Percentiles rank a stretch among this genome's conserved stretches.
phyloP scores from a whole-genome alignment of 2,329 filamentous ascomycete genomes.

The Colletotrichum magnum region DNA sequence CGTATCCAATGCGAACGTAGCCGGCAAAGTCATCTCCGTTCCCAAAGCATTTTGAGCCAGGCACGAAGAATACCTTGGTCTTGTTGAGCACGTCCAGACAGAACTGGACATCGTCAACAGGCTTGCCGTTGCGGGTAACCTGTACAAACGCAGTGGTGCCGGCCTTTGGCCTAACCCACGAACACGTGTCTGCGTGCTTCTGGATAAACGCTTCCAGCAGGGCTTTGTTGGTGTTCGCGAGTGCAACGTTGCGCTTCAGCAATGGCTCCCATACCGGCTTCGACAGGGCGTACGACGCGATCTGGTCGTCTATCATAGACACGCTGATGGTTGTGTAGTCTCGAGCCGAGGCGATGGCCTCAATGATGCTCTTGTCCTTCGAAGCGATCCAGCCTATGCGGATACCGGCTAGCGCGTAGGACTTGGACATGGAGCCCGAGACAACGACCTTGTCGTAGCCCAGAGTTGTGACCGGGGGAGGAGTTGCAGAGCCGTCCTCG shows the following conservation, averaged over 20 bases:
- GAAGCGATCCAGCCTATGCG: constrained; percentile 87
- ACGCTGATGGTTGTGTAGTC: constrained; percentile 92
- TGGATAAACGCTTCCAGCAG: constrained; percentile 78
- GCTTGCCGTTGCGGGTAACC: constrained; percentile 72
- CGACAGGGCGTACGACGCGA: constrained; percentile 82
- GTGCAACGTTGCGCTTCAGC: constrained; percentile 71
- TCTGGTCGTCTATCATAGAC: constrained; percentile 83
- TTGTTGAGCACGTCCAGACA: constrained; percentile 77
- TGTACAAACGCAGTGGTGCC: constrained; percentile 86
- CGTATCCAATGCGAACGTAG: constrained; percentile 84
- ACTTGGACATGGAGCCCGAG: constrained; percentile 88
- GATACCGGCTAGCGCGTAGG: constrained; percentile 86
- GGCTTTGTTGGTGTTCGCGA: constrained; percentile 77
- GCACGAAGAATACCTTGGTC: constrained; percentile 81
- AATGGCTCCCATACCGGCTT: constrained; percentile 55
- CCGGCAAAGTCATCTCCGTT: constrained; percentile 75
- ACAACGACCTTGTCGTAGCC: constrained; percentile 80
- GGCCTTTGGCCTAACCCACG: constrained; percentile 81
- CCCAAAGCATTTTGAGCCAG: constrained; percentile 82
- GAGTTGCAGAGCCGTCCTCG: constrained; percentile 62
- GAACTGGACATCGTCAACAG: constrained; percentile 80
- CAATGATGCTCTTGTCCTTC: constrained; percentile 71
- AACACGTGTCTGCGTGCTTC: constrained; percentile 73
- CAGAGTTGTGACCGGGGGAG: constrained; percentile 78
- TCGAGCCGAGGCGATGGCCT: constrained; percentile 73